These are phyloP conservation scores for Colletotrichum sublineola DNA, from an alignment of 2,329 filamentous ascomycete genomes.

Conservation along the genomic window DNA sequence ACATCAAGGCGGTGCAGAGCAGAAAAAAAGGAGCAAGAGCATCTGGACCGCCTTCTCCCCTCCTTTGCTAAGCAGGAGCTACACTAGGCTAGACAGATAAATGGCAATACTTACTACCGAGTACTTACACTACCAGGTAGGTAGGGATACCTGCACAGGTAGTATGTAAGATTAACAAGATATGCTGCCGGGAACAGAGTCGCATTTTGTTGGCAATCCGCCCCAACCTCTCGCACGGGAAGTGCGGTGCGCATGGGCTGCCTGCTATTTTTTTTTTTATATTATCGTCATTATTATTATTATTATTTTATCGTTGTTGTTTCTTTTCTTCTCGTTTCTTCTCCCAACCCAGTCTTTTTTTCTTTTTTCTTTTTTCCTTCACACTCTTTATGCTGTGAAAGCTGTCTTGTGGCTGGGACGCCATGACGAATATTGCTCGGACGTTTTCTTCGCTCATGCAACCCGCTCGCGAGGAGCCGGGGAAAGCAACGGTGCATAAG, in stretches of 20 bases:
- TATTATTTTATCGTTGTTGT: neutral
- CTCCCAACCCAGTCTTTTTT: no score
- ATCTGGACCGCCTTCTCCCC: neutral
- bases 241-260: neutral
- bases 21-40: neutral
- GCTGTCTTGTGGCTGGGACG: no score
- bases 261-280: neutral
- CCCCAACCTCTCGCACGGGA: slow-evolving; percentile 18
- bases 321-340: neutral
- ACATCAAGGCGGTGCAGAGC: neutral
- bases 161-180: slow-evolving; percentile 1
- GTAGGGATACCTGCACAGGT: no score
- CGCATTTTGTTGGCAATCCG: slow-evolving; percentile 27
- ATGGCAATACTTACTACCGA: no score
- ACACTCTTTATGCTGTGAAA: no score
- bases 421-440: slow-evolving; percentile 4
- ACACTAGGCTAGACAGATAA: no score
- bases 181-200: slow-evolving; percentile 26
- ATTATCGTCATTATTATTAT: no score
- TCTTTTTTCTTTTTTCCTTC: no score
- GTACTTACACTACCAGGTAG: no score
- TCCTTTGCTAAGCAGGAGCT: neutral
- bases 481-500: neutral
- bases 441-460: no score
- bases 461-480: no score